Percentiles rank a stretch among this genome's conserved stretches.
These are phyloP conservation scores for Aspergillus sp. DNA, from an alignment of 2,329 filamentous ascomycete species.

Conservation along the genomic window DNA sequence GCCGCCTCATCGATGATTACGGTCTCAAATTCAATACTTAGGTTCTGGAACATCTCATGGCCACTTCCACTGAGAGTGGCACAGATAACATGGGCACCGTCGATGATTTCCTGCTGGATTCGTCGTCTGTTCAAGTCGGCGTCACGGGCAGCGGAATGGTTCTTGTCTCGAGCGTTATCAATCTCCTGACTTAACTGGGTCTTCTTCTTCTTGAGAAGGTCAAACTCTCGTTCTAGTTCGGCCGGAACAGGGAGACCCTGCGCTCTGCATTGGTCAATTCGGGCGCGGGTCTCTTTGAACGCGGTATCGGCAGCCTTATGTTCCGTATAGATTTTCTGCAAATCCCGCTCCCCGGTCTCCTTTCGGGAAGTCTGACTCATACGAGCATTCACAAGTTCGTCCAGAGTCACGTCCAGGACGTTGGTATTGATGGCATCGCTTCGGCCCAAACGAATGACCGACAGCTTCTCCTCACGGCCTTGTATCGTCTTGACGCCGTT, in stretches of 20 bases:
- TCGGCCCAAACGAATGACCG: conserved; percentile 84
- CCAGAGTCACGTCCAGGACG: conserved; percentile 87
- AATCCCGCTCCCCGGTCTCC: conserved; percentile 49
- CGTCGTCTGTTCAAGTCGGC: conserved; percentile 80
- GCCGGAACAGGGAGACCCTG: conserved; percentile 44
- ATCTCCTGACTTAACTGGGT: conserved; percentile 76
- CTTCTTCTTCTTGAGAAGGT: conserved; percentile 74
- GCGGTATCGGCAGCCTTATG: conserved; percentile 63
- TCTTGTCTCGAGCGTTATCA: conserved; percentile 81
- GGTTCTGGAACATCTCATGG: conserved; percentile 93
- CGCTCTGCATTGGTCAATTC: conserved; percentile 66
- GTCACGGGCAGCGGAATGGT: conserved; percentile 77
- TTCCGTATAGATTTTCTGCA: conserved; percentile 68
- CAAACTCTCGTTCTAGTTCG: conserved; percentile 71
- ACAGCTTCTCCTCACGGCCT: conserved; percentile 72
- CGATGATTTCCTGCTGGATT: conserved; percentile 86
- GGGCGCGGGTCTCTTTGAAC: conserved; percentile 68
- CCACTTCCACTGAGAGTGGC: conserved; percentile 93
- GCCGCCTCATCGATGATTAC: conserved; percentile 98
- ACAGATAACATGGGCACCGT: conserved; percentile 88
- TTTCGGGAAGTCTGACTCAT: conserved; percentile 53
- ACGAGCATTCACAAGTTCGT: conserved; percentile 79
- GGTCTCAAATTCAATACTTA: conserved; percentile 96
- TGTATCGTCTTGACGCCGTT: conserved; percentile 75
- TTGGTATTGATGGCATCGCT: conserved; percentile 88